These are phyloP conservation scores for Suhomyces emberorum DNA, from an alignment of 805 yeast genomes.

Conservation along the genomic window DNA sequence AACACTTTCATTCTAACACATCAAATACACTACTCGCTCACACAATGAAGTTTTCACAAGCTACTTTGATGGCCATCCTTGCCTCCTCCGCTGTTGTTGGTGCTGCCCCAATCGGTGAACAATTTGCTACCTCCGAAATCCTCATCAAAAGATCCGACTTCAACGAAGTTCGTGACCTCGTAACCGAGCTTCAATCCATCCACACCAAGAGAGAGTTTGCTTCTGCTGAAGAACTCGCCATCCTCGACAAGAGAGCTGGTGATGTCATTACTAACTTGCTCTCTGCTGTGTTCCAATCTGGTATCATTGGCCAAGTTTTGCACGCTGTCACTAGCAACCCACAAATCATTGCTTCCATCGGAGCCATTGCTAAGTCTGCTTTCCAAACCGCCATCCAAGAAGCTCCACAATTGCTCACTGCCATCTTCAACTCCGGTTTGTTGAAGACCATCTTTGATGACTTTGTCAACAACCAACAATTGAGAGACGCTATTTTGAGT, in stretches of 20 bases:
- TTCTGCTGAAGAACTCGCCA: conserved; percentile 26
- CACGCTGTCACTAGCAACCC: conserved; percentile 30
- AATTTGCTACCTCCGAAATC: conserved; percentile 15
- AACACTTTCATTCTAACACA: neutral
- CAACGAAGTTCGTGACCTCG: conserved; percentile 29
- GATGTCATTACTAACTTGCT: conserved; percentile 33
- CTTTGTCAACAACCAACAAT: conserved; percentile 29
- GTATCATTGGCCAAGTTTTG: conserved; percentile 36
- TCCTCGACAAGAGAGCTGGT: conserved; percentile 35
- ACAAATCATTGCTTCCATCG: conserved; percentile 24
- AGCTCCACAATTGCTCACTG: conserved; percentile 40
- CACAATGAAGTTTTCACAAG: conserved; percentile 39
- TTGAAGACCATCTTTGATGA: conserved; percentile 29
- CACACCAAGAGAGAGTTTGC: conserved; percentile 35
- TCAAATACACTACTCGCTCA: neutral
- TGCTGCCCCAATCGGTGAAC: conserved; percentile 32
- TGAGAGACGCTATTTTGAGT: conserved; percentile 30
- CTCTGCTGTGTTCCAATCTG: conserved; percentile 35
- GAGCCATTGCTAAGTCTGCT: conserved; percentile 28
- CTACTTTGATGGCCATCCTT: conserved; percentile 39
- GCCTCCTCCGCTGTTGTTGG: conserved; percentile 35
- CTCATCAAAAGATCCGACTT: conserved; percentile 36
- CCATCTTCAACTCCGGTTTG: conserved; percentile 41
- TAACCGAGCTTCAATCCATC: conserved; percentile 29
- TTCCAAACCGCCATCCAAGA: conserved; percentile 32